Evolutionary conservation across 441 rosid species (phyloP).

Genomic region (Hura crepitans): DNA sequence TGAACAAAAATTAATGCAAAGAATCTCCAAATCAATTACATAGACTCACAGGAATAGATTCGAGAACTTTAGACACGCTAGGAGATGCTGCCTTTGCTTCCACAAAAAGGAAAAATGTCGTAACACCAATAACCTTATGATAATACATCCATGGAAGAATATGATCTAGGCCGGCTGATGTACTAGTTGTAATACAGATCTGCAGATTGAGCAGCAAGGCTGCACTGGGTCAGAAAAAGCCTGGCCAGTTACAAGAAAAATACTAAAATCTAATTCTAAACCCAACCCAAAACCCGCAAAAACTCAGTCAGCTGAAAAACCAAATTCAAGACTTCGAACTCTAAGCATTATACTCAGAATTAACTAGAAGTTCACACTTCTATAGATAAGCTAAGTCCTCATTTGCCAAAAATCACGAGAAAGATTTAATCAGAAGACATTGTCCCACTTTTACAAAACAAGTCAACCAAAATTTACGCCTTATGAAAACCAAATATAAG

Average conservation of each 20-base stretch:
- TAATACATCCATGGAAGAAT: slow-evolving; percentile 78
- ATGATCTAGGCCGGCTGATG: slow-evolving; percentile 79
- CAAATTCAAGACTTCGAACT: not conserved
- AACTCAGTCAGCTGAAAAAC: not conserved
- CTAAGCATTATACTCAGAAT: not conserved
- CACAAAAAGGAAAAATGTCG: slow-evolving; percentile 71
- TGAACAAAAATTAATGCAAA: slow-evolving; percentile 6
- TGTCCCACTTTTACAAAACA: not conserved
- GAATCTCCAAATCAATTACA: not conserved
- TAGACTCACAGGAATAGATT: slow-evolving; percentile 64
- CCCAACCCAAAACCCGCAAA: slow-evolving; percentile 8
- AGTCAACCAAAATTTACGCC: not conserved
- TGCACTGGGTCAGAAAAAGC: not conserved
- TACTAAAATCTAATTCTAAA: not conserved
- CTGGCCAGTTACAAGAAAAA: not conserved
- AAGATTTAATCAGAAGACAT: too few relatives aligned
- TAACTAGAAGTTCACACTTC: not conserved
- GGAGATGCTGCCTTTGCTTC: slow-evolving; percentile 85
- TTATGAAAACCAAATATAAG: not conserved
- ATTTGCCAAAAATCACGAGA: not conserved
- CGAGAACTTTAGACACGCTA: slow-evolving; percentile 59
- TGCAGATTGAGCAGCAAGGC: slow-evolving; percentile 23
- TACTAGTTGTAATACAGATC: slow-evolving; percentile 83
- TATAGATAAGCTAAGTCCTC: not conserved
- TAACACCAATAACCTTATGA: slow-evolving; percentile 82